Percentiles rank a stretch among this genome's conserved stretches.
Conservation (phyloP, 2,329 filamentous ascomycete genomes). For the Colletotrichum falcatum region DNA sequence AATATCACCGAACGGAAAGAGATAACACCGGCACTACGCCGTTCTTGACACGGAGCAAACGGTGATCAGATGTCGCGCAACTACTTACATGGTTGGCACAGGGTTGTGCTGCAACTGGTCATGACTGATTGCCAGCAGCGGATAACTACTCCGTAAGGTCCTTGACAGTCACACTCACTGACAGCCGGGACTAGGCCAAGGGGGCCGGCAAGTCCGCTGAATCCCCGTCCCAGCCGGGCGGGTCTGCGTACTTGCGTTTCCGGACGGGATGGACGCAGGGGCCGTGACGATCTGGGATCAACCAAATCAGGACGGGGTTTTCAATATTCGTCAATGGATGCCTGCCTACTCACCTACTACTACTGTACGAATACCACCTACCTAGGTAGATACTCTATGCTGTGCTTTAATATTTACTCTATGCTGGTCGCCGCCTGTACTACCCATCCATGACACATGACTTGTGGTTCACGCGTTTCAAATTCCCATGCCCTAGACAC, state of each 20-base stretch:
- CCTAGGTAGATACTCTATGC: neutral
- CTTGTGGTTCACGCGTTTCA: slow-evolving; percentile 20
- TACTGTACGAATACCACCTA: too few species aligned
- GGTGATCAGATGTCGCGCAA: slow-evolving; percentile 17
- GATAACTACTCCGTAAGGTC: neutral
- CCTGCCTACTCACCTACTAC: slow-evolving; percentile 11
- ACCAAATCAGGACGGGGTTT: neutral
- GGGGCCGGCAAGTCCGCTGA: slow-evolving; percentile 19
- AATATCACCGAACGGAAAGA: slow-evolving; percentile 7
- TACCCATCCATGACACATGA: slow-evolving; percentile 10
- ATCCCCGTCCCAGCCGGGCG: slow-evolving; percentile 10
- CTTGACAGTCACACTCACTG: neutral
- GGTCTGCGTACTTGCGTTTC: slow-evolving; percentile 33
- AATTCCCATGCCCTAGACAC: slow-evolving; percentile 20
- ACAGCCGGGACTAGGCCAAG: slow-evolving; percentile 21
- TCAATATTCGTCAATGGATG: neutral
- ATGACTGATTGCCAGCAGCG: slow-evolving; percentile 26
- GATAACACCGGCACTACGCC: slow-evolving; percentile 7
- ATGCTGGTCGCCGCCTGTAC: neutral
- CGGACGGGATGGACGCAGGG: slow-evolving; percentile 37
- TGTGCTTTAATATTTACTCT: neutral
- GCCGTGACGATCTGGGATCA: slow-evolving; percentile 33
- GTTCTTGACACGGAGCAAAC: slow-evolving; percentile 7
- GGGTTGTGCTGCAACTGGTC: slow-evolving; percentile 18
- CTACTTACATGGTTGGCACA: slow-evolving; percentile 22